Conservation (phyloP, 306 rosid genomes). For the Lathyrus aphaca region DNA sequence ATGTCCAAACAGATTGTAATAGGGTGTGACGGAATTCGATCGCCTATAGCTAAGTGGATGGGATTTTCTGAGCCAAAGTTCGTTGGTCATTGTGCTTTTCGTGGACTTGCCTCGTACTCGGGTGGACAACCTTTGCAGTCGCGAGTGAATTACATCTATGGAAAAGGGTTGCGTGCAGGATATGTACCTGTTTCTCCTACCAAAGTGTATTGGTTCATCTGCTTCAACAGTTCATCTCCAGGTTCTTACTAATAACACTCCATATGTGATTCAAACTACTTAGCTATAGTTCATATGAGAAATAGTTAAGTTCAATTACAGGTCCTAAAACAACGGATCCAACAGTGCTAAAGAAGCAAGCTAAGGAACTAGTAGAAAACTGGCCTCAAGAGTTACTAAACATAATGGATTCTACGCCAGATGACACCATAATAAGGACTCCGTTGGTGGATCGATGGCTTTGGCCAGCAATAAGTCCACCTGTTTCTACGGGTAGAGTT, state of each 20-base stretch:
- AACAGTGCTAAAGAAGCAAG: constrained; percentile 61
- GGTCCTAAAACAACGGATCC: constrained; percentile 71
- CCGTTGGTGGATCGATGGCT: constrained; percentile 91
- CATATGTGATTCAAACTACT: background rate
- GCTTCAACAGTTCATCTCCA: constrained; percentile 78
- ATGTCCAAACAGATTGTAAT: constrained; percentile 64
- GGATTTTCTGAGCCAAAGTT: constrained; percentile 73
- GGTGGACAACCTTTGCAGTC: constrained; percentile 70
- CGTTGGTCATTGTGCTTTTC: constrained; percentile 74
- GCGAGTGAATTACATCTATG: constrained; percentile 68
- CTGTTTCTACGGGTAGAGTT: constrained; percentile 67
- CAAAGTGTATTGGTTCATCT: constrained; percentile 92
- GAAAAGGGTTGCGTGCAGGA: constrained; percentile 83
- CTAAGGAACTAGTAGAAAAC: constrained; percentile 58
- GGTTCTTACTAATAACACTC: constrained; percentile 43
- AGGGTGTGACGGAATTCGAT: constrained; percentile 88
- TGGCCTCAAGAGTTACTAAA: constrained; percentile 63
- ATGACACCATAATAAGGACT: constrained; percentile 60
- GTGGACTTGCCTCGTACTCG: constrained; percentile 73
- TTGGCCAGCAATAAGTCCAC: constrained; percentile 76
- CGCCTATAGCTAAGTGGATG: constrained; percentile 89
- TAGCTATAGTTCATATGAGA: background rate
- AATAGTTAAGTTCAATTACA: constrained; percentile 35
- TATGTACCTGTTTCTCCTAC: constrained; percentile 84
- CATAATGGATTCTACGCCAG: constrained; percentile 68